These are phyloP conservation scores for Beauveria caledonica DNA, from an alignment of 2,329 filamentous ascomycete species.

Conservation along the genomic window DNA sequence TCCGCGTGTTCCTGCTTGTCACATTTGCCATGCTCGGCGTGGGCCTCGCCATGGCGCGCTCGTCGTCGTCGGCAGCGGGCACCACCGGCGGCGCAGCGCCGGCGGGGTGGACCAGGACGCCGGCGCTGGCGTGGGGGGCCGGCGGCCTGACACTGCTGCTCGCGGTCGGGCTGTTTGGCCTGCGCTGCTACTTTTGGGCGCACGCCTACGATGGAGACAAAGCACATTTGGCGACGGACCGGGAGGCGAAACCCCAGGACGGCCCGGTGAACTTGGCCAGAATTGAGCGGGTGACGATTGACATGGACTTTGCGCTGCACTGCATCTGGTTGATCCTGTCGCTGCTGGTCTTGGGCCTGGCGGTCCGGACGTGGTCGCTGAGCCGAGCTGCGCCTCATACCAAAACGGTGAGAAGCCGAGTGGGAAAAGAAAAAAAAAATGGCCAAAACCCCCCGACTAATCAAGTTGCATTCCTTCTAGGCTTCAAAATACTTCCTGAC, in stretches of 20 bases:
- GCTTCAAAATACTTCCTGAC: slow-evolving; percentile 1
- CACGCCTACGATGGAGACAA: not conserved
- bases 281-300: not conserved
- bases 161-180: not conserved
- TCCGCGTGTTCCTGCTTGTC: slow-evolving; percentile 1
- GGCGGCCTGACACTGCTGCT: not conserved
- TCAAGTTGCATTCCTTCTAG: not conserved
- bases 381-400: not conserved
- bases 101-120: not conserved
- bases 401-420: not conserved
- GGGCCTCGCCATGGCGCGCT: slow-evolving; percentile 3
- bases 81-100: not conserved
- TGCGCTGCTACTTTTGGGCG: slow-evolving; percentile 8
- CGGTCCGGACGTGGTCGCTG: not conserved
- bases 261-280: not conserved
- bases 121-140: not conserved
- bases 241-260: not conserved
- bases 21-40: not conserved
- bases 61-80: not conserved
- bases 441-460: not conserved
- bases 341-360: not conserved
- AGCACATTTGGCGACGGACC: not conserved
- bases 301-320: slow-evolving; percentile 6
- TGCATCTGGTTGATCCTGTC: slow-evolving; percentile 5
- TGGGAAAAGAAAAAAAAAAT: too few species aligned